Percentiles rank a stretch among this genome's conserved stretches.
Conservation (phyloP, 495 filamentous ascomycete genomes). For the Sphaerosporella brunnea region DNA sequence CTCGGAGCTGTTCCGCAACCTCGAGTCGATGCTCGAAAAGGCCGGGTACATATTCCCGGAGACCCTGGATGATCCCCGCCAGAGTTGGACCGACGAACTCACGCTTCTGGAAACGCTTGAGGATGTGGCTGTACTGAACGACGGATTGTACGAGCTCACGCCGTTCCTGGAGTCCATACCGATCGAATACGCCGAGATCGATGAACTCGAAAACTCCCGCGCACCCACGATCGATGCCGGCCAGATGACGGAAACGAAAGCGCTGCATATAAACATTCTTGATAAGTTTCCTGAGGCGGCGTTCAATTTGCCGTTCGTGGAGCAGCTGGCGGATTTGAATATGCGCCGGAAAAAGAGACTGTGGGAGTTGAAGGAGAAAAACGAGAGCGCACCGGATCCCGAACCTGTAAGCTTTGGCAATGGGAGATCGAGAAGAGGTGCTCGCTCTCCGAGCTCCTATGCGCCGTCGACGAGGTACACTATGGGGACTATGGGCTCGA, state of each 20-base stretch:
- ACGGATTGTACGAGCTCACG: constrained; percentile 6
- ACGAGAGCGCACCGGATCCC: not conserved
- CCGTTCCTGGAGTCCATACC: constrained; percentile 7
- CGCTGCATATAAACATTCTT: constrained; percentile 6
- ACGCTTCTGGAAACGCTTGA: not conserved
- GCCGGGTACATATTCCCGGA: constrained; percentile 9
- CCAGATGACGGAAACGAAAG: not conserved
- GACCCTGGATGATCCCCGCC: not conserved
- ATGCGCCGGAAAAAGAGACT: constrained; percentile 3
- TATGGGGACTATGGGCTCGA: not conserved
- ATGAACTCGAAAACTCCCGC: too few relatives aligned
- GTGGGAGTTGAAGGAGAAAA: not conserved
- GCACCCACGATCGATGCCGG: not conserved
- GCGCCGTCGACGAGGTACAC: not conserved
- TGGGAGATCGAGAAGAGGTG: not conserved
- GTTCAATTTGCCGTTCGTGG: not conserved
- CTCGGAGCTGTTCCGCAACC: constrained; percentile 3
- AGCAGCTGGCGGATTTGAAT: constrained; percentile 4
- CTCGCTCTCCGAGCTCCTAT: not conserved
- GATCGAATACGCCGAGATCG: not conserved
- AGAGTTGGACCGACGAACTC: constrained; percentile 4
- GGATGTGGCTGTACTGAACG: constrained; percentile 7
- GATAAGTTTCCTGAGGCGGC: constrained; percentile 6
- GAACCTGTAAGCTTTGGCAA: not conserved
- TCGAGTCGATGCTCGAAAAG: constrained; percentile 2